Percentiles rank a stretch among this genome's conserved stretches.
Evolutionary conservation across 78 protist genomes (phyloP).

Genomic region (Dictyostelium firmibasis): DNA sequence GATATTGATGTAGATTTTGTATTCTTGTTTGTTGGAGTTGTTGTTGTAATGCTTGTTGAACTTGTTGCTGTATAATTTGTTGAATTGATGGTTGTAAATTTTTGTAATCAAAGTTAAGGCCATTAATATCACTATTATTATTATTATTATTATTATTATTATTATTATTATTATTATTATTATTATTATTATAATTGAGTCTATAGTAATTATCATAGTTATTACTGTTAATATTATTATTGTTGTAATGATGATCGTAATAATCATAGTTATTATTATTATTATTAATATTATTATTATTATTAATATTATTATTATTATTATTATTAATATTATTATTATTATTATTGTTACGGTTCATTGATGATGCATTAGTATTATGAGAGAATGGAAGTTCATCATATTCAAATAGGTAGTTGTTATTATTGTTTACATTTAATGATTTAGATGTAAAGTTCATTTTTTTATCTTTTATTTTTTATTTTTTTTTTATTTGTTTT

Average conservation of each 20-base stretch:
- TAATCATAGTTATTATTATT: not conserved
- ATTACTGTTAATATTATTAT: not conserved
- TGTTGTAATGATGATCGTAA: not conserved
- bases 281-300: not conserved
- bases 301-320: too few relatives aligned
- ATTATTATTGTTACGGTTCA: not conserved
- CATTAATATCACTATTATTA: not conserved
- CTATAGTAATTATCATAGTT: too few relatives aligned
- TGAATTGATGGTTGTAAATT: not conserved
- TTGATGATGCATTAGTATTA: not conserved
- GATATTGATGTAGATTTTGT: not conserved
- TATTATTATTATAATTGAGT: too few relatives aligned
- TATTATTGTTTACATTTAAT: not conserved
- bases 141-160: not conserved
- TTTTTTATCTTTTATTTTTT: too few relatives aligned
- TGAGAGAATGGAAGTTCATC: not conserved
- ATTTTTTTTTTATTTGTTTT: too few relatives aligned
- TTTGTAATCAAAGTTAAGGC: not conserved
- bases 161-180: not conserved
- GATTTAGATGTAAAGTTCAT: not conserved
- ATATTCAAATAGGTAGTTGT: not conserved
- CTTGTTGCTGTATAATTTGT: not conserved
- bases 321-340: too few relatives aligned
- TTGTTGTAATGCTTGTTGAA: not conserved
- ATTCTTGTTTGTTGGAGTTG: not conserved